Evolutionary conservation across 2,329 filamentous ascomycete species (phyloP), one percentile per base, ranked within the genome.

Genomic region (Ceratocystis harringtonii): DNA sequence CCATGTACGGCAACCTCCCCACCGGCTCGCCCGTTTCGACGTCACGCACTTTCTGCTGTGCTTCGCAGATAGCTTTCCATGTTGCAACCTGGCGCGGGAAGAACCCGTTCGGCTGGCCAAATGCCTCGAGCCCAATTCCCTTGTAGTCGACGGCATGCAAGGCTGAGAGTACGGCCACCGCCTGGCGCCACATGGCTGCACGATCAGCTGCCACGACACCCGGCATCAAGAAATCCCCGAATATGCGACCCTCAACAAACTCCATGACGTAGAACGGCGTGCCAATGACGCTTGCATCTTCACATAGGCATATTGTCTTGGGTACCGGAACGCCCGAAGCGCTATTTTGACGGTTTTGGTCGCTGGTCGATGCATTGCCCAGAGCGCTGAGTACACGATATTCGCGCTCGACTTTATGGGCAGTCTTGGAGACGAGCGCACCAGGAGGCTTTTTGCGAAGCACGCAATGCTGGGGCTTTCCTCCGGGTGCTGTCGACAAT

Each of bases 361-460:
- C 10, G 36, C 36, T 41, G 36, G 10, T 3, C 12, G 36, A 41
- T 44, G 25, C 32, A 62, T 22, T 45, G 65, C 85, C 84, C 41
- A 97, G 81, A 2, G 92, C 92, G 73, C 89, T 84, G 72, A 97
- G 88, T 72, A 97, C 88, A 72, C 87, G 86, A 78, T 94, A 94
- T 76, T 99, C 94, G 71, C 94, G 88, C 78, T 99, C 94, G 72
- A 99, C 92, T 75, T 92, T 89, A 78, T 99, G 94, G 8, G 94
- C 94, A 1, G 92, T 92, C 78, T 91, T 90, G 71, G 90, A 96
- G 62, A 97, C 81, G 48, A 99, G 86, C 77, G 87, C 85, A 69
- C 94, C 94, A n/a, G 94, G 92, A 0, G 94, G 94, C 78, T 97
- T 97, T 82, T 99, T 97, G 74, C 94, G 90, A 79, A 97, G 83